Percentiles rank a stretch among this genome's conserved stretches.
phyloP scores from a whole-genome alignment of 2,329 filamentous ascomycete genomes.

The Pyricularia pennisetigena region DNA sequence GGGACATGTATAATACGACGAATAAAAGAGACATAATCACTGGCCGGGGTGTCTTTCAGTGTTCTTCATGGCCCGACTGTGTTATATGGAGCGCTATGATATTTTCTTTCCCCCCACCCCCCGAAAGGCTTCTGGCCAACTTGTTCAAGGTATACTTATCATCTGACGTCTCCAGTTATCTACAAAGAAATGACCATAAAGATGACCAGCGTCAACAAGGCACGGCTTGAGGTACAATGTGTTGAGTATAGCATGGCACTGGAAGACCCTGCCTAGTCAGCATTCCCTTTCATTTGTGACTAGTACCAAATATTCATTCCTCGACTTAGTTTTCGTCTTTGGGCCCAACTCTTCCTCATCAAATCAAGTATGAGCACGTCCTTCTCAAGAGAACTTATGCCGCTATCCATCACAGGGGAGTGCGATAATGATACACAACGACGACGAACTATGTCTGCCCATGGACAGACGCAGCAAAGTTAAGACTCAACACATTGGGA shows the following conservation, averaged over 20 bases:
- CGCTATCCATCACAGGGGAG: neutral
- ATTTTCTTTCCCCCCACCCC: neutral
- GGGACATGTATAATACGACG: neutral
- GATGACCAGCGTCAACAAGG: neutral
- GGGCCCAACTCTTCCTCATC: neutral
- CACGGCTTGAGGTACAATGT: neutral
- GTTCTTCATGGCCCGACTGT: neutral
- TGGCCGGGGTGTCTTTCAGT: neutral
- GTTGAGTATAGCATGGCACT: neutral
- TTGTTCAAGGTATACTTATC: neutral
- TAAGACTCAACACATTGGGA: neutral
- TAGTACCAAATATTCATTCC: neutral
- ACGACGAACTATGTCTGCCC: neutral
- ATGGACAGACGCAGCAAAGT: neutral
- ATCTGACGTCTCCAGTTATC: neutral
- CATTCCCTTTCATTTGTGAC: neutral
- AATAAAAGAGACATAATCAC: neutral
- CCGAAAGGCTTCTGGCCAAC: neutral
- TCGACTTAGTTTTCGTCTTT: neutral
- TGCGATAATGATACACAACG: neutral
- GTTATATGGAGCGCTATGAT: neutral
- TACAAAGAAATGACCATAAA: neutral
- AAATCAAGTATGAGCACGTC: neutral
- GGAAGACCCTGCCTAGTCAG: neutral
- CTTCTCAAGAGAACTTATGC: neutral